These are phyloP conservation scores for Cochliopodium minus DNA, from an alignment of 208 protist genomes.

Conservation along the genomic window DNA sequence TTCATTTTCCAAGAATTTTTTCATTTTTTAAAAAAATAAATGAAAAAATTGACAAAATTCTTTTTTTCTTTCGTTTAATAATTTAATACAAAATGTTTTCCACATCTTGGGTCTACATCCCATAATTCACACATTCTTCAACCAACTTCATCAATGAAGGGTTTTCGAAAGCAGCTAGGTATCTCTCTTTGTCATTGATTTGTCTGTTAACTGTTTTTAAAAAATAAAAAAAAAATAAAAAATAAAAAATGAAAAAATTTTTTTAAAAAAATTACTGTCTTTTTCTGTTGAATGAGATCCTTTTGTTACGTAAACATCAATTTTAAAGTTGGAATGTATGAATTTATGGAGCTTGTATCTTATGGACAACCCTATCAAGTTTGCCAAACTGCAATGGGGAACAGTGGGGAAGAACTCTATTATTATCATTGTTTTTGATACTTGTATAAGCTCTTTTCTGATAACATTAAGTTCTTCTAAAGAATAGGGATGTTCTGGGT, in stretches of 20 bases:
- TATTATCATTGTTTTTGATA: slow-evolving; percentile 38
- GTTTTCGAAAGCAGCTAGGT: slow-evolving; percentile 89
- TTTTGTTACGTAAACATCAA: slow-evolving; percentile 67
- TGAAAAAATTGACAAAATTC: too few species aligned
- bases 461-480: slow-evolving; percentile 90
- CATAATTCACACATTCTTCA: slow-evolving; percentile 20
- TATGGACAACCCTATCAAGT: slow-evolving; percentile 90
- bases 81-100: too few species aligned
- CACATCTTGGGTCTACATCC: too few species aligned
- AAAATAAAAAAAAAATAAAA: too few species aligned
- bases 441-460: slow-evolving; percentile 55
- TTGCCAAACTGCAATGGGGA: slow-evolving; percentile 91
- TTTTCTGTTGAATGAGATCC: slow-evolving; percentile 78
- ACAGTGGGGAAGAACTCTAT: slow-evolving; percentile 91
- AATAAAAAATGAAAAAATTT: too few species aligned
- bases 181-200: slow-evolving; percentile 93
- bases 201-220: slow-evolving; percentile 96
- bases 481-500: slow-evolving; percentile 92
- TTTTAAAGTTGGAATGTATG: slow-evolving; percentile 72
- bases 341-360: slow-evolving; percentile 76
- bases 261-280: too few species aligned
- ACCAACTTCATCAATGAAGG: slow-evolving; percentile 49
- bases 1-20: too few species aligned
- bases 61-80: too few species aligned
- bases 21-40: too few species aligned